Percentiles rank a stretch among this genome's conserved stretches.
Evolutionary conservation across 371 early-diverging fungal genomes (phyloP).

Genomic region (Syncephalastrum sp.): DNA sequence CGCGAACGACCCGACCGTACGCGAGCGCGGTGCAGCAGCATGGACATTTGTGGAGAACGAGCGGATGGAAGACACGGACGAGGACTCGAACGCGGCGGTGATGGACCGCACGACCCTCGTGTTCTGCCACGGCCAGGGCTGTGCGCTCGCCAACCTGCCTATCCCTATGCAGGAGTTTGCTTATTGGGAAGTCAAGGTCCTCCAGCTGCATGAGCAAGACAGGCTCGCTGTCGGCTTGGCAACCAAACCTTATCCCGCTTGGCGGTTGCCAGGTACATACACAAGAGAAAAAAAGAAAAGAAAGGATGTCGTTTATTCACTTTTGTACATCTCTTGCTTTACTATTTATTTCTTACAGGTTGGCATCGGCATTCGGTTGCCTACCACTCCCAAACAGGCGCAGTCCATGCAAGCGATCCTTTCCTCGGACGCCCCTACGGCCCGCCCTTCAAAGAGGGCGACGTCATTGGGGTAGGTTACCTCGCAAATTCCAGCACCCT

Average conservation of each 20-base stretch:
- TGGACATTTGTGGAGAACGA: constrained; percentile 38
- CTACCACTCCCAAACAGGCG: constrained; percentile 60
- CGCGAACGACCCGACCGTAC: constrained; percentile 19
- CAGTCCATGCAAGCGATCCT: constrained; percentile 59
- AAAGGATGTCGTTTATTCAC: no score
- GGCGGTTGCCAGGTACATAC: constrained; percentile 56
- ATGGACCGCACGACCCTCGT: constrained; percentile 68
- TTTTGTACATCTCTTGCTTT: no score
- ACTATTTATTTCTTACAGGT: constrained; percentile 7
- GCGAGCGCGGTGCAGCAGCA: constrained; percentile 34
- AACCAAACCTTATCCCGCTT: constrained; percentile 62
- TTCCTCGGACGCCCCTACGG: constrained; percentile 61
- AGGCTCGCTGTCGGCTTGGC: constrained; percentile 57
- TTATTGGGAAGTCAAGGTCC: constrained; percentile 71
- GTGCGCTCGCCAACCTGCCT: constrained; percentile 73
- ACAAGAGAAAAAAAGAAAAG: neutral
- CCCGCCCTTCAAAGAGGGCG: constrained; percentile 59
- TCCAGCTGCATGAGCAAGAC: constrained; percentile 46
- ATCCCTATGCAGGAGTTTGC: constrained; percentile 63
- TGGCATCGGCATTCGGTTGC: constrained; percentile 68
- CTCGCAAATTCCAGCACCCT: constrained; percentile 62
- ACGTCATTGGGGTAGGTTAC: constrained; percentile 72
- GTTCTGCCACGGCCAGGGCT: constrained; percentile 69
- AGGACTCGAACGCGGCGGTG: constrained; percentile 60
- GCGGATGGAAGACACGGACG: constrained; percentile 26